Percentiles rank a stretch among this genome's conserved stretches.
These are phyloP conservation scores for Ciborinia camelliae DNA, from an alignment of 2,329 filamentous ascomycete species.

Conservation along the genomic window DNA sequence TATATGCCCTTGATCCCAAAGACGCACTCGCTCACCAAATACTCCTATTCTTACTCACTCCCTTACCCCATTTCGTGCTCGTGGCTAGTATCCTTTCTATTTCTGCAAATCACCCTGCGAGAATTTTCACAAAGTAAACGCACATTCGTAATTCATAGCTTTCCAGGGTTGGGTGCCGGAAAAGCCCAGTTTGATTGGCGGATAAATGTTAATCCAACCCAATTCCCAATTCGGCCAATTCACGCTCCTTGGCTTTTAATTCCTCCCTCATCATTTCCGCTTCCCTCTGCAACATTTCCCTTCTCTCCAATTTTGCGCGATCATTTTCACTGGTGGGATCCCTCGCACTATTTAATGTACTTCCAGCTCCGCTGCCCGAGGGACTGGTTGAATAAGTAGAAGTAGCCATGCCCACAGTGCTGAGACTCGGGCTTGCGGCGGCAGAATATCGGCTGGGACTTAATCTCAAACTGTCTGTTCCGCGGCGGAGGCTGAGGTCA, in stretches of 20 bases:
- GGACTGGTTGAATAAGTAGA: slow-evolving; percentile 33
- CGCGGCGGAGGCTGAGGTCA: slow-evolving; percentile 17
- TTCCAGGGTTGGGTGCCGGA: not conserved
- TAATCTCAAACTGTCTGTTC: slow-evolving; percentile 18
- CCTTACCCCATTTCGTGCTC: not conserved
- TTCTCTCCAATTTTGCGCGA: slow-evolving; percentile 56
- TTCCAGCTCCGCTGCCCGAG: slow-evolving; percentile 39
- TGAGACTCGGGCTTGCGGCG: slow-evolving; percentile 21
- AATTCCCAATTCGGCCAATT: slow-evolving; percentile 33
- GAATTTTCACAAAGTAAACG: not conserved
- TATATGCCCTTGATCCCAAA: not conserved
- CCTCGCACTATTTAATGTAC: slow-evolving; percentile 33
- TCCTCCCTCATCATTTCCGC: slow-evolving; percentile 64
- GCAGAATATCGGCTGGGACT: slow-evolving; percentile 25
- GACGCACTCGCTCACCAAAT: not conserved
- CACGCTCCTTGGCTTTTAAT: slow-evolving; percentile 35
- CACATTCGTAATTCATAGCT: slow-evolving; percentile 14
- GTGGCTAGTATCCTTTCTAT: not conserved
- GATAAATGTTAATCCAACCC: slow-evolving; percentile 14
- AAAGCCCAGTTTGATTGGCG: not conserved
- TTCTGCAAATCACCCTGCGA: not conserved
- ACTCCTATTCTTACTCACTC: not conserved
- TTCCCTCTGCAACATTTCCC: slow-evolving; percentile 66
- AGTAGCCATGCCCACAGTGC: slow-evolving; percentile 14
- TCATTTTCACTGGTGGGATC: slow-evolving; percentile 46